phyloP scores from a whole-genome alignment of 2,329 filamentous ascomycete genomes.

The Xylariaceae sp. region DNA sequence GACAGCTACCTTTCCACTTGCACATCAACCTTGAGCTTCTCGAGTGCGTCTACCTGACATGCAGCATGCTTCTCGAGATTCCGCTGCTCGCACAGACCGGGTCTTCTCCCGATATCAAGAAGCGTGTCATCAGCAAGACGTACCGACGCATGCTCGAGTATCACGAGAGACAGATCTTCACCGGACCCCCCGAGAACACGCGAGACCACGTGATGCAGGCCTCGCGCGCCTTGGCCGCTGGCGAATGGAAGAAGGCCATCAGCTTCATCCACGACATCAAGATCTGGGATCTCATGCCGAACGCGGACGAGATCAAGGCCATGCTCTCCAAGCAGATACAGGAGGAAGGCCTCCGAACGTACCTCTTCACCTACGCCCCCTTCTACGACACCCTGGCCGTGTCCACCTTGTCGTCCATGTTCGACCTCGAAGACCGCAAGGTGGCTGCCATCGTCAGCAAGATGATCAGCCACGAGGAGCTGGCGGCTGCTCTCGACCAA shows the following conservation, averaged over 20 bases:
- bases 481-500: constrained; percentile 92
- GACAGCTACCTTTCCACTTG: constrained; percentile 99
- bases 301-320: constrained; percentile 85
- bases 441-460: constrained; percentile 93
- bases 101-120: constrained; percentile 93
- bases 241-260: constrained; percentile 97
- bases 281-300: constrained; percentile 98
- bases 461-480: constrained; percentile 99
- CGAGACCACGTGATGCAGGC: constrained; percentile 99
- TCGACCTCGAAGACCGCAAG: constrained; percentile 87
- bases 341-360: constrained; percentile 94
- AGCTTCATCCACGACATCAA: constrained; percentile 96
- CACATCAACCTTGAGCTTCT: constrained; percentile 99
- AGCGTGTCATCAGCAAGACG: constrained; percentile 97
- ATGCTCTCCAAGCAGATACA: constrained; percentile 99
- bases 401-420: constrained; percentile 83
- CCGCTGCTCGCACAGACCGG: constrained; percentile 94
- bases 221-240: constrained; percentile 90
- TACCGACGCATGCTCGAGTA: constrained; percentile 99
- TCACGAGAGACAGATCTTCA: constrained; percentile 99
- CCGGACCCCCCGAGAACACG: constrained; percentile 95
- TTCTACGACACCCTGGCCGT: constrained; percentile 97
- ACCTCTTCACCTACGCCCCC: constrained; percentile 98
- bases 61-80: constrained; percentile 98
- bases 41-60: constrained; percentile 97